These are phyloP conservation scores for Bothriochloa decipiens DNA, from an alignment of 176 grass and related monocot genomes.

Conservation along the genomic window DNA sequence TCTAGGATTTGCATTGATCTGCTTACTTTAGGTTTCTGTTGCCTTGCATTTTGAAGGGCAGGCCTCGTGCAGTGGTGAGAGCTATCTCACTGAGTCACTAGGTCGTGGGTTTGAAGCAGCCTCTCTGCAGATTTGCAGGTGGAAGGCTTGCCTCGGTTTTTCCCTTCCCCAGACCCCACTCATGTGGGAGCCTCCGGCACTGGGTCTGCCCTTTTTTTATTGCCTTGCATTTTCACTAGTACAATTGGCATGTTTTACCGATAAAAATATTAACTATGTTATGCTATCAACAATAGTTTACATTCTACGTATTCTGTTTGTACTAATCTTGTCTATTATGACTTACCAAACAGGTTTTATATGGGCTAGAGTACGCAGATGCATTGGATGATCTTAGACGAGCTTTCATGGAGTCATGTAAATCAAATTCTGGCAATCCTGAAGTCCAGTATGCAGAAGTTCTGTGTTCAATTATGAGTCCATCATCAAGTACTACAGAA, in stretches of 20 bases:
- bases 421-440: constrained; percentile 41
- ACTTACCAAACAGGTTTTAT: constrained; percentile 64
- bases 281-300: not conserved
- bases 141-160: too few relatives aligned
- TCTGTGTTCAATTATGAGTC: constrained; percentile 65
- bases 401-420: constrained; percentile 40
- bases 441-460: constrained; percentile 64
- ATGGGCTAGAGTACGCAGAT: constrained; percentile 83
- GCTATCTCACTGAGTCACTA: too few relatives aligned
- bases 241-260: not conserved
- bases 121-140: too few relatives aligned
- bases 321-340: constrained; percentile 11
- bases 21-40: not conserved
- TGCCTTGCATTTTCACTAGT: not conserved
- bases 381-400: constrained; percentile 65
- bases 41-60: too few relatives aligned
- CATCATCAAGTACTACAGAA: constrained; percentile 48
- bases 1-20: not conserved
- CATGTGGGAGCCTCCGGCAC: too few relatives aligned
- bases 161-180: too few relatives aligned
- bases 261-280: constrained; percentile 6
- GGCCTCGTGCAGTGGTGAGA: too few relatives aligned
- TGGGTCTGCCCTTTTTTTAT: not conserved
- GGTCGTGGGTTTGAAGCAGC: too few relatives aligned
- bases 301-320: constrained; percentile 1